A percentile compares a stretch with the other conserved stretches of the same genome.
phyloP scores from a whole-genome alignment of 2,329 filamentous ascomycete species.

The Corynespora cassiicola region DNA sequence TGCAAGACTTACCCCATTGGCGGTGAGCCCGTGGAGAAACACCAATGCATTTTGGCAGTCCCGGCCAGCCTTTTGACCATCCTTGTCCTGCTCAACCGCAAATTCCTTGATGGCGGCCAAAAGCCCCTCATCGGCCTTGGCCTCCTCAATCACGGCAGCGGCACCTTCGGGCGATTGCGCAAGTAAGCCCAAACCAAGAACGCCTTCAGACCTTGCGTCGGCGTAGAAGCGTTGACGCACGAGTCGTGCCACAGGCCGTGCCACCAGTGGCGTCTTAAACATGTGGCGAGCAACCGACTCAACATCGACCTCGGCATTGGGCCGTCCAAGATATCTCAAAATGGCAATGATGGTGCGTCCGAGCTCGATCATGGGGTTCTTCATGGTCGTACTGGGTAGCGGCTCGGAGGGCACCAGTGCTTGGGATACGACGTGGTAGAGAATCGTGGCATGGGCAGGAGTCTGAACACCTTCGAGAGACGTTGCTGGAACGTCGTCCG shows the following conservation, averaged over 20 bases:
- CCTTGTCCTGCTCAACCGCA: constrained; percentile 28
- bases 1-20: constrained; percentile 36
- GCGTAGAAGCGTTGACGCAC: constrained; percentile 43
- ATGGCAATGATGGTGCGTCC: constrained; percentile 37
- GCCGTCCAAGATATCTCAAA: constrained; percentile 25
- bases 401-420: constrained; percentile 37
- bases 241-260: constrained; percentile 38
- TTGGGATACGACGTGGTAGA: constrained; percentile 36
- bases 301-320: constrained; percentile 26
- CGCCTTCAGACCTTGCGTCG: constrained; percentile 42
- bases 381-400: constrained; percentile 45
- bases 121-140: constrained; percentile 33
- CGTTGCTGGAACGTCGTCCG: constrained; percentile 11
- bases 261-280: constrained; percentile 34
- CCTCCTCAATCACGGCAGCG: constrained; percentile 30
- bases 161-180: constrained; percentile 38
- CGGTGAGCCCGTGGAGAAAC: constrained; percentile 39
- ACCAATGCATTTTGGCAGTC: constrained; percentile 46
- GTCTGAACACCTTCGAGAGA: constrained; percentile 17
- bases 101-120: constrained; percentile 43
- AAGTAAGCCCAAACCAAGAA: constrained; percentile 43
- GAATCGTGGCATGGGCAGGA: constrained; percentile 27
- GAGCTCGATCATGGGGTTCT: constrained; percentile 45
- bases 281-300: constrained; percentile 31
- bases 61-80: constrained; percentile 33